A percentile compares a stretch with the other conserved stretches of the same genome.
Evolutionary conservation across 164 flowering plant genomes (phyloP).

Genomic region (Berberis thunbergii): DNA sequence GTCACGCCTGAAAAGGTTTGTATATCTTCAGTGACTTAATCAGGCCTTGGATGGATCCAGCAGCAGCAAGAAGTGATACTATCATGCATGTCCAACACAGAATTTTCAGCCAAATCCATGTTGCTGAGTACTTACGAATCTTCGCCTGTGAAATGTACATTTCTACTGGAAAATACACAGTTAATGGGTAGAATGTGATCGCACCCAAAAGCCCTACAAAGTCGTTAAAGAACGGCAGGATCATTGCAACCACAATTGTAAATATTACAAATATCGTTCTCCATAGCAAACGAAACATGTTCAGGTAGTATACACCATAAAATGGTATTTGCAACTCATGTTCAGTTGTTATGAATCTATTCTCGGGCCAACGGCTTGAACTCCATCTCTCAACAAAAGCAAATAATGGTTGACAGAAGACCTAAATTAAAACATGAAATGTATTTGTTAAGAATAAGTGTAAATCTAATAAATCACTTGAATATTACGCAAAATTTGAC

Average conservation of each 20-base stretch:
- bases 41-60: constrained; percentile 39
- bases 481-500: neutral
- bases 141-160: constrained; percentile 35
- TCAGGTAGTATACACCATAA: constrained; percentile 32
- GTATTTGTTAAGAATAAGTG: neutral
- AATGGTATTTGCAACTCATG: constrained; percentile 19
- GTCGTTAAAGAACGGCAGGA: constrained; percentile 63
- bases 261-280: constrained; percentile 43
- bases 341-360: neutral
- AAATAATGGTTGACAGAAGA: too few relatives aligned
- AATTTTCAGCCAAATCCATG: constrained; percentile 25
- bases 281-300: constrained; percentile 30
- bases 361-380: too few relatives aligned
- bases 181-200: constrained; percentile 54
- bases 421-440: neutral
- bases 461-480: neutral
- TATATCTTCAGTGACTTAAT: constrained; percentile 16
- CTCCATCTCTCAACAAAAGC: too few relatives aligned
- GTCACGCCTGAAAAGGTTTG: neutral
- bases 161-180: constrained; percentile 39
- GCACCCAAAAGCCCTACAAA: constrained; percentile 59
- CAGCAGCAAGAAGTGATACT: constrained; percentile 21
- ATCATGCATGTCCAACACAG: constrained; percentile 29
- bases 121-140: constrained; percentile 21
- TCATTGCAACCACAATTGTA: constrained; percentile 45